Percentiles rank a stretch among this genome's conserved stretches.
These are phyloP conservation scores for Myochromella boudieri DNA, from an alignment of 768 basidiomycete species.

Conservation along the genomic window DNA sequence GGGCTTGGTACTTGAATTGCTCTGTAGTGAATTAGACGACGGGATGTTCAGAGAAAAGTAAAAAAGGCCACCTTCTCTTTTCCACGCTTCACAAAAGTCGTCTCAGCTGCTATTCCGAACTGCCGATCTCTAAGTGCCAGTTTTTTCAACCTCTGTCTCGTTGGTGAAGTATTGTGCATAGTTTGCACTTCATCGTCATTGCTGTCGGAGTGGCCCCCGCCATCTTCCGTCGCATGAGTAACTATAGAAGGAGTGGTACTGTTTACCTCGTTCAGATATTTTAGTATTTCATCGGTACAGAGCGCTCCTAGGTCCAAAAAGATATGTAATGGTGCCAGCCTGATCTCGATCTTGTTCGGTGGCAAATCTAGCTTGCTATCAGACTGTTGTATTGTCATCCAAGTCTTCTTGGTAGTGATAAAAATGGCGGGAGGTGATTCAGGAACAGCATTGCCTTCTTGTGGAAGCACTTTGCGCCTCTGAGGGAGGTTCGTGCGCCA, in stretches of 20 bases:
- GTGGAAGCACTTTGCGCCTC: conserved; percentile 17
- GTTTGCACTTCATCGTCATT: conserved; percentile 34
- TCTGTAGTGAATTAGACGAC: conserved; percentile 1
- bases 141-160: conserved; percentile 41
- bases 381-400: background rate
- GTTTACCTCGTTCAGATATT: conserved; percentile 53
- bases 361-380: background rate
- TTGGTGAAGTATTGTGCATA: conserved; percentile 36
- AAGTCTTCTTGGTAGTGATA: conserved; percentile 1
- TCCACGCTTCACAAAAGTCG: no score
- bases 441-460: background rate
- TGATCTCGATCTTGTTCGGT: conserved; percentile 34
- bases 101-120: conserved; percentile 28
- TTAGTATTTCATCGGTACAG: conserved; percentile 35
- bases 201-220: conserved; percentile 18
- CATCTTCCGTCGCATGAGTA: background rate
- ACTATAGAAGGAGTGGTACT: no score
- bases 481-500: conserved; percentile 56
- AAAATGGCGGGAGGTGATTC: conserved; percentile 8
- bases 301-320: conserved; percentile 66
- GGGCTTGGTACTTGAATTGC: conserved; percentile 1
- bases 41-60: no score
- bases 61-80: no score
- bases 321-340: conserved; percentile 66
- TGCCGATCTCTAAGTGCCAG: conserved; percentile 62